Conservation (phyloP, 1,139 yeast species). For the Chernovozyma aurita region DNA sequence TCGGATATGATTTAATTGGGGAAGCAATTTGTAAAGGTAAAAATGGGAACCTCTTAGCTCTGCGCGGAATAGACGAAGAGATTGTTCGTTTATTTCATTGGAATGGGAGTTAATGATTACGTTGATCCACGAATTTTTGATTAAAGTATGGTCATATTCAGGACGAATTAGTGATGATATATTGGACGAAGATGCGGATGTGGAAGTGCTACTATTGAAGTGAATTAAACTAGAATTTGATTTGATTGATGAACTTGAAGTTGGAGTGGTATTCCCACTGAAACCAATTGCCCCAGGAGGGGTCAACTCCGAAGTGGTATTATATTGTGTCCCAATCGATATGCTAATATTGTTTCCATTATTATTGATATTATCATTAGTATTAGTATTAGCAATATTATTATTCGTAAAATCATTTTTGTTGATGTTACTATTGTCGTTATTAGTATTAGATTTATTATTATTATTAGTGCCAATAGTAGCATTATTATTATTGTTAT, state of each 20-base stretch:
- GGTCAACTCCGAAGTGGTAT: background rate
- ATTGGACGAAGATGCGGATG: background rate
- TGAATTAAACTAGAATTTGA: background rate
- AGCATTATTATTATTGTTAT: too few relatives aligned
- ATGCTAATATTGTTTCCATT: background rate
- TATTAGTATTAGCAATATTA: background rate
- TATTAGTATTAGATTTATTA: background rate
- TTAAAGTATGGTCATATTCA: conserved; percentile 30
- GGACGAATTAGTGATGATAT: conserved; percentile 19
- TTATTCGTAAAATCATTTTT: too few relatives aligned
- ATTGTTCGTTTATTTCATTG: conserved; percentile 33
- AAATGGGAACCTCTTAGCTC: conserved; percentile 64
- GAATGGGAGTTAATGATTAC: conserved; percentile 32
- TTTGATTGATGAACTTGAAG: conserved; percentile 10
- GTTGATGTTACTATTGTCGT: background rate
- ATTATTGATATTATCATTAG: background rate
- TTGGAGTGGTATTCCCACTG: conserved; percentile 6
- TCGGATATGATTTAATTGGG: conserved; percentile 41
- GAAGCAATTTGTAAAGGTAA: conserved; percentile 51
- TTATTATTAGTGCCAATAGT: too few relatives aligned
- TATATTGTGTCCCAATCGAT: background rate
- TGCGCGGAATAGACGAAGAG: conserved; percentile 49
- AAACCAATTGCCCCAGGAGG: background rate
- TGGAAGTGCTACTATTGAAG: background rate
- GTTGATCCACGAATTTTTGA: conserved; percentile 43